These are phyloP conservation scores for Eucalyptus polybractea DNA, from an alignment of 345 rosid genomes.

Conservation along the genomic window DNA sequence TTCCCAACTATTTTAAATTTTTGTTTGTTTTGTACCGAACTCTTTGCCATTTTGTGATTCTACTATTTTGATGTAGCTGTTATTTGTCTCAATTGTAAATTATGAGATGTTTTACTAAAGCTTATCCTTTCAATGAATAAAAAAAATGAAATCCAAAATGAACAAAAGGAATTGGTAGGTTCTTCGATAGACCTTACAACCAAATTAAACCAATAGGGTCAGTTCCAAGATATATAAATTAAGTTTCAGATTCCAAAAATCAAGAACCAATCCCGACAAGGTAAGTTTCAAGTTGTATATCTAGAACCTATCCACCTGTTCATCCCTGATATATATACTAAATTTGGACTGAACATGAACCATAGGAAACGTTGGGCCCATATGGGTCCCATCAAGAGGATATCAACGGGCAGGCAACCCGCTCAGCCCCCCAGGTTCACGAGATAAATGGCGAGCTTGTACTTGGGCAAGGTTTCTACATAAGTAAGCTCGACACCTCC, in stretches of 20 bases:
- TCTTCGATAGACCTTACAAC: background rate
- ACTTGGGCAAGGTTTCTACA: background rate
- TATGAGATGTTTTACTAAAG: background rate
- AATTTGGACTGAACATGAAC: background rate
- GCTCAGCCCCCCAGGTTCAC: too few species aligned
- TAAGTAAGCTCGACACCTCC: background rate
- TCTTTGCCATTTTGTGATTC: background rate
- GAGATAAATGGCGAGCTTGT: background rate
- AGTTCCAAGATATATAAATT: background rate
- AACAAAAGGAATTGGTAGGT: background rate
- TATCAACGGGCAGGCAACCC: background rate
- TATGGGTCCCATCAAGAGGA: background rate
- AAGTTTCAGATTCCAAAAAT: background rate
- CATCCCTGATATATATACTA: background rate
- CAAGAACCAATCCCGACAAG: background rate
- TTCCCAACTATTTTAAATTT: background rate
- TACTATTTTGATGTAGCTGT: background rate
- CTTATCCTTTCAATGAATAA: background rate
- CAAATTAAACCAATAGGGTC: accelerated
- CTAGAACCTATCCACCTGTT: background rate
- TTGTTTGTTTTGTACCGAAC: background rate
- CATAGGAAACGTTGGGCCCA: background rate
- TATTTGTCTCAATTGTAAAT: background rate
- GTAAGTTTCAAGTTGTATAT: background rate
- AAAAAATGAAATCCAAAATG: background rate